Conservation (phyloP, 352 stramenopile species). For the Phytophthora citrophthora region DNA sequence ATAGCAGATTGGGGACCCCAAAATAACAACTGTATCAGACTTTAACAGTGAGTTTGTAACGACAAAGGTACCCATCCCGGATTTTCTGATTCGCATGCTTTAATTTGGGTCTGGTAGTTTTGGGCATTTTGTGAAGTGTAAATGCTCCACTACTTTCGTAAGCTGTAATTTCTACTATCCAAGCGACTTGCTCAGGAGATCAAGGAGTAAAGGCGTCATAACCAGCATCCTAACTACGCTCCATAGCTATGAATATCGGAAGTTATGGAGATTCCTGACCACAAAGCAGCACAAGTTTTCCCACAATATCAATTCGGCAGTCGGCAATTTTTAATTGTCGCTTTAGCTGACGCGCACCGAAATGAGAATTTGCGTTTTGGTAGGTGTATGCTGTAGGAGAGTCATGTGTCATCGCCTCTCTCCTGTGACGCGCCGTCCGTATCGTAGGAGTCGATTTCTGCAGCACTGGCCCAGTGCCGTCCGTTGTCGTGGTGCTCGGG, state of each 20-base stretch:
- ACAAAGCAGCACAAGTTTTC: too few relatives aligned
- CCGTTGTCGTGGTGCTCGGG: too few relatives aligned
- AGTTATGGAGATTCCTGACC: too few relatives aligned
- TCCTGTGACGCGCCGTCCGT: conserved; percentile 3
- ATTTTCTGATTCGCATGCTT: conserved; percentile 19
- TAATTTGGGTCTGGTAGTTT: neutral
- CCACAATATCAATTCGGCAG: too few relatives aligned
- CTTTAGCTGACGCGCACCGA: conserved; percentile 6
- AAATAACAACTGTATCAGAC: conserved; percentile 31
- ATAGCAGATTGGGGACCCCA: neutral
- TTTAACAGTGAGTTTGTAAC: conserved; percentile 18
- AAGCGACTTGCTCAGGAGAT: neutral
- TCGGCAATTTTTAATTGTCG: too few relatives aligned
- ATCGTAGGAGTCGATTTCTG: too few relatives aligned
- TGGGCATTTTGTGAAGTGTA: too few relatives aligned
- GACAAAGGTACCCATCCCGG: conserved; percentile 16
- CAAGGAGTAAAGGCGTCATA: conserved; percentile 6
- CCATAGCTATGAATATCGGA: too few relatives aligned
- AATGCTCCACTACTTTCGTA: neutral
- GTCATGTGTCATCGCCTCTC: neutral
- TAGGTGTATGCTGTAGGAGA: conserved; percentile 12
- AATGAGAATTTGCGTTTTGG: conserved; percentile 9
- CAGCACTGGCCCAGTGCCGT: too few relatives aligned
- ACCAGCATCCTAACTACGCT: neutral
- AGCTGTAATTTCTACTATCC: too few relatives aligned